Evolutionary conservation across 163 green algal species (phyloP), one percentile per base, ranked within the genome.

Genomic region (Scenedesmus sp.): DNA sequence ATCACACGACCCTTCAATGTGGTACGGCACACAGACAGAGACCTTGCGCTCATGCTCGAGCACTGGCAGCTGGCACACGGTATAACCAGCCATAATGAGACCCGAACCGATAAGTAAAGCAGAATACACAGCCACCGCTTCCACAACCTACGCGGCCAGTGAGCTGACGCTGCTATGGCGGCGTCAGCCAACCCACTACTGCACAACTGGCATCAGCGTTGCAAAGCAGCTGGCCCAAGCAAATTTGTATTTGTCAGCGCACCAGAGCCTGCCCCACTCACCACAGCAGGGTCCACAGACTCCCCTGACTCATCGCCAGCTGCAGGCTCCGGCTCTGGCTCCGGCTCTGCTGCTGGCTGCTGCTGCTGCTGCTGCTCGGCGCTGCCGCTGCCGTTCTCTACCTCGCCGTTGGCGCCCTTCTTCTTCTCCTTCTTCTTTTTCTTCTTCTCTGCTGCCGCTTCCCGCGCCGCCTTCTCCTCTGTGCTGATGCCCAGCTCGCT

Each of bases 401-500:
- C 94, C 76, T 93, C 89, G 52, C 93, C 85, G 60, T 94, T 90
- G 9, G 56, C 85, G 82, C 15, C 79, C 88, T 87, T 87, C 95
- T 96, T 85, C 91, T 96, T 94, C 23, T 92, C 87, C 90, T 95
- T 95, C 90, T 93, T 94, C 52, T 90, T 94, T 20, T 79, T 90
- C 54, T 93, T 95, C 59, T 93, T 82, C 89, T 94, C 94, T 7
- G 60, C 93, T 56, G 54, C 91, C 1, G 54, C 85, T 18, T 93
- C 93, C 7, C 34, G 66, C 6, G 83, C 46, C 0, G 77, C 88
- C 85, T 93, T 20, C 8, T 70, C 84, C 77, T 93, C 89, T 34
- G 60, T 55, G 67, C 77, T 67, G 54, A 97, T 96, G 70, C 96
- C 96, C 26, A 97, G 91, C 92, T 97, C 94, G 4, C 93, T 94